Evolutionary conservation across 164 flowering plant species (phyloP).

Genomic region (Magnolia sinica): DNA sequence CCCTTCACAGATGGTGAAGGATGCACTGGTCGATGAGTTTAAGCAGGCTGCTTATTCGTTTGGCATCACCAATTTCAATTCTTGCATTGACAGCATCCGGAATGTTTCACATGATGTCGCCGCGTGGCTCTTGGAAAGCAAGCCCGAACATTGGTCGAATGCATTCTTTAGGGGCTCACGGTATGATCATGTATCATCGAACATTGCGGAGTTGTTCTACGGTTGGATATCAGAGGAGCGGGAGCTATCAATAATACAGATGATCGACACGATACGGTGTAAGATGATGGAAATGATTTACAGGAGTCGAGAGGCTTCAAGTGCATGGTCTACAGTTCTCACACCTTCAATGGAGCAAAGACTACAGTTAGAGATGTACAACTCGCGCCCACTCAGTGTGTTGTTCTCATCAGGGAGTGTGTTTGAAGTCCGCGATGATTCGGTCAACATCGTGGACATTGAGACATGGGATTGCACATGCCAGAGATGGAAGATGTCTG

Average conservation of each 20-base stretch:
- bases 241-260: constrained; percentile 63
- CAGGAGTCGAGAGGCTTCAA: constrained; percentile 41
- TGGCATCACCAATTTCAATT: constrained; percentile 48
- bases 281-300: constrained; percentile 64
- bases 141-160: constrained; percentile 79
- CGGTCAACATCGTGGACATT: constrained; percentile 47
- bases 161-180: constrained; percentile 66
- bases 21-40: constrained; percentile 57
- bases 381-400: constrained; percentile 33
- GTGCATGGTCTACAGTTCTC: constrained; percentile 51
- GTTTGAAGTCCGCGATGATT: constrained; percentile 55
- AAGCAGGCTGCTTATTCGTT: constrained; percentile 65
- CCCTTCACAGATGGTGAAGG: constrained; percentile 61
- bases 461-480: constrained; percentile 66
- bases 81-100: constrained; percentile 50
- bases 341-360: constrained; percentile 70
- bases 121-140: constrained; percentile 60
- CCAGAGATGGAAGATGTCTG: constrained; percentile 60
- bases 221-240: constrained; percentile 59
- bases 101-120: constrained; percentile 64
- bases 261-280: constrained; percentile 56
- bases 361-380: constrained; percentile 44
- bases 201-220: constrained; percentile 58
- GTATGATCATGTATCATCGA: constrained; percentile 68
- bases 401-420: constrained; percentile 38